phyloP scores from a whole-genome alignment of 495 filamentous ascomycete genomes.

The Filosporella fistucella region DNA sequence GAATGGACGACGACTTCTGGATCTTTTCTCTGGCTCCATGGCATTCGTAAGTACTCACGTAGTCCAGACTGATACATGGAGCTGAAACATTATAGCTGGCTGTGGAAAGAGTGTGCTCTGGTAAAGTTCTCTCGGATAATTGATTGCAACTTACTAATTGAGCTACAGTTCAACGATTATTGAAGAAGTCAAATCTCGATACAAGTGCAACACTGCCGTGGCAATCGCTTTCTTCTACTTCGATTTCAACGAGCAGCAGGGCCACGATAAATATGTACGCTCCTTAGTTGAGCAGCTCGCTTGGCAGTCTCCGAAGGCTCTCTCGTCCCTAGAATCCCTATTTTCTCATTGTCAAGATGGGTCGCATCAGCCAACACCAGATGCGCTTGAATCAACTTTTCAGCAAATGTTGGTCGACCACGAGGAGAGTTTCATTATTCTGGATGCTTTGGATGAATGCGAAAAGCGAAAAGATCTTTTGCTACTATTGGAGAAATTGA shows the following conservation, averaged over 20 bases:
- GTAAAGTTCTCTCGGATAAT: not conserved
- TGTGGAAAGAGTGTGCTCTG: slow-evolving; percentile 31
- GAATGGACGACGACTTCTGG: slow-evolving; percentile 19
- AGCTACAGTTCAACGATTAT: not conserved
- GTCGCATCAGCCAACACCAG: slow-evolving; percentile 3
- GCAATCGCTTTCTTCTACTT: slow-evolving; percentile 33
- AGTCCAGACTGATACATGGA: not conserved
- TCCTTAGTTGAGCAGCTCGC: slow-evolving; percentile 8
- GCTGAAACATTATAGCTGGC: slow-evolving; percentile 16
- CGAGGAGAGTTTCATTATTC: slow-evolving; percentile 14
- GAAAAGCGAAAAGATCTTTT: slow-evolving; percentile 1
- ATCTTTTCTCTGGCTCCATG: slow-evolving; percentile 30
- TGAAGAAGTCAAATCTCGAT: slow-evolving; percentile 1
- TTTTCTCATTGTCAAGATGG: slow-evolving; percentile 13
- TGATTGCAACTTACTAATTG: not conserved
- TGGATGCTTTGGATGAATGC: slow-evolving; percentile 22
- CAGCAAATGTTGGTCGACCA: slow-evolving; percentile 15
- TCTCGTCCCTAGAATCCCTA: not conserved
- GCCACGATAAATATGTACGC: not conserved
- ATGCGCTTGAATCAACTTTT: slow-evolving; percentile 13
- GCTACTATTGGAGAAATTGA: not conserved
- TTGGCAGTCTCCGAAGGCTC: not conserved
- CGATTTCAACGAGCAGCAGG: slow-evolving; percentile 22
- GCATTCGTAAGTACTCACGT: slow-evolving; percentile 18
- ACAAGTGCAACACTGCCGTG: not conserved